phyloP scores from a whole-genome alignment of 805 yeast species.

The Saccharomycopsis vini region DNA sequence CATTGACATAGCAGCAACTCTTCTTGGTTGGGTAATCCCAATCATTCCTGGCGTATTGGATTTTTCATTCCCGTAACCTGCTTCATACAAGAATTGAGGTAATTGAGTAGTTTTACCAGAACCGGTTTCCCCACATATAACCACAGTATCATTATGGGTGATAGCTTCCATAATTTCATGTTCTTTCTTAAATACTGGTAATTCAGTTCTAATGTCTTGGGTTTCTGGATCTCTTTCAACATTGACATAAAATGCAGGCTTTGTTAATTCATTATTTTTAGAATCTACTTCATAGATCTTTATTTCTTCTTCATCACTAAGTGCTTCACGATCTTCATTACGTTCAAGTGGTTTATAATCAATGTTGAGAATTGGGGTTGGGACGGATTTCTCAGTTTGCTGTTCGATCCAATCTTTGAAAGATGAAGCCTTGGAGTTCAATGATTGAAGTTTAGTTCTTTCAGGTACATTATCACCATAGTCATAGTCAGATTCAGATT shows the following conservation, averaged over 20 bases:
- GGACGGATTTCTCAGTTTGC: constrained; percentile 50
- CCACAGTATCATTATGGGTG: constrained; percentile 81
- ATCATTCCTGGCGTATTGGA: constrained; percentile 82
- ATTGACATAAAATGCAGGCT: constrained; percentile 38
- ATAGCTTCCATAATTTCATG: constrained; percentile 93
- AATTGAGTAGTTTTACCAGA: constrained; percentile 98
- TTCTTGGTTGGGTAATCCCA: constrained; percentile 91
- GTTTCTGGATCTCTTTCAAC: constrained; percentile 59
- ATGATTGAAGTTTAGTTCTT: constrained; percentile 34
- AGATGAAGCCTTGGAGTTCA: constrained; percentile 41
- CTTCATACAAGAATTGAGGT: constrained; percentile 89
- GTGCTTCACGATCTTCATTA: constrained; percentile 64
- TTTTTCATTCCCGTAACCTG: constrained; percentile 68
- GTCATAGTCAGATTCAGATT: too few species aligned
- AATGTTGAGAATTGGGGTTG: constrained; percentile 39
- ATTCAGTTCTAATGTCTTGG: constrained; percentile 54
- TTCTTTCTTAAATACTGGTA: constrained; percentile 89
- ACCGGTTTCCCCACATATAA: constrained; percentile 96
- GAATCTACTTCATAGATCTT: constrained; percentile 42
- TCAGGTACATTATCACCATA: too few species aligned
- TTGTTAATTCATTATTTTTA: not conserved
- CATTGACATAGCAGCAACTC: constrained; percentile 93
- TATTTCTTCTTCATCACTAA: constrained; percentile 54
- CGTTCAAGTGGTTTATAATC: constrained; percentile 50
- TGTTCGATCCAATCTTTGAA: constrained; percentile 87